A percentile compares a stretch with the other conserved stretches of the same genome.
Evolutionary conservation across 805 yeast species (phyloP).

Genomic region (Suhomyces kilbournensis): DNA sequence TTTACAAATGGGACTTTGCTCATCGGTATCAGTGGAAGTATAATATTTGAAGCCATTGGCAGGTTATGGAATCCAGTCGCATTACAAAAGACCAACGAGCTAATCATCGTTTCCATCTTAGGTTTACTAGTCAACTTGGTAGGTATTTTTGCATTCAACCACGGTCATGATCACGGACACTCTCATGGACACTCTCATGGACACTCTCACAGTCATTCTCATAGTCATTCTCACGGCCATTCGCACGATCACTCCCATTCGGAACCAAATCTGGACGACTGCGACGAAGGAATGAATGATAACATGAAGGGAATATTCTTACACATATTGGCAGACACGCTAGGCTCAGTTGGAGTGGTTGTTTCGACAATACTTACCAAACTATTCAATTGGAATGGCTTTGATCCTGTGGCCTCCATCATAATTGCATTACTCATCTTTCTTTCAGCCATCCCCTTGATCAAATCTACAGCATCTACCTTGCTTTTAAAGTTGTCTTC

Average conservation of each 20-base stretch:
- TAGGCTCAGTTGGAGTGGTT: slow-evolving; percentile 98
- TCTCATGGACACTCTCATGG: slow-evolving; percentile 40
- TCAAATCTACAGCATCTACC: slow-evolving; percentile 75
- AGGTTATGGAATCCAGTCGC: slow-evolving; percentile 75
- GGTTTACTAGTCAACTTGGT: slow-evolving; percentile 88
- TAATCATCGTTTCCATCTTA: slow-evolving; percentile 75
- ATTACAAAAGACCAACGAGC: slow-evolving; percentile 76
- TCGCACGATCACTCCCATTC: slow-evolving; percentile 6
- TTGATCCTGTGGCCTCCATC: slow-evolving; percentile 91
- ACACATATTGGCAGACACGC: slow-evolving; percentile 91
- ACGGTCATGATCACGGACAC: slow-evolving; percentile 58
- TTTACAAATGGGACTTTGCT: slow-evolving; percentile 90
- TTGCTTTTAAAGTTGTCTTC: slow-evolving; percentile 61
- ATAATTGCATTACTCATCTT: slow-evolving; percentile 80
- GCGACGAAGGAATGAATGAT: slow-evolving; percentile 35
- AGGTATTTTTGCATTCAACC: slow-evolving; percentile 93
- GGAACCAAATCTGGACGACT: background rate
- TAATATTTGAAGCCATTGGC: slow-evolving; percentile 81
- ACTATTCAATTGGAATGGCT: slow-evolving; percentile 63
- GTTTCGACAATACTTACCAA: slow-evolving; percentile 78
- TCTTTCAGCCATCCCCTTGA: slow-evolving; percentile 76
- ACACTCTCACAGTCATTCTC: slow-evolving; percentile 32
- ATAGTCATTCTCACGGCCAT: slow-evolving; percentile 22
- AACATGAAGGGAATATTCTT: slow-evolving; percentile 93
- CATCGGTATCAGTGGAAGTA: slow-evolving; percentile 85